Percentiles rank a stretch among this genome's conserved stretches.
phyloP scores from a whole-genome alignment of 192 early-diverging fungal species.

The Dissophora ornata region DNA sequence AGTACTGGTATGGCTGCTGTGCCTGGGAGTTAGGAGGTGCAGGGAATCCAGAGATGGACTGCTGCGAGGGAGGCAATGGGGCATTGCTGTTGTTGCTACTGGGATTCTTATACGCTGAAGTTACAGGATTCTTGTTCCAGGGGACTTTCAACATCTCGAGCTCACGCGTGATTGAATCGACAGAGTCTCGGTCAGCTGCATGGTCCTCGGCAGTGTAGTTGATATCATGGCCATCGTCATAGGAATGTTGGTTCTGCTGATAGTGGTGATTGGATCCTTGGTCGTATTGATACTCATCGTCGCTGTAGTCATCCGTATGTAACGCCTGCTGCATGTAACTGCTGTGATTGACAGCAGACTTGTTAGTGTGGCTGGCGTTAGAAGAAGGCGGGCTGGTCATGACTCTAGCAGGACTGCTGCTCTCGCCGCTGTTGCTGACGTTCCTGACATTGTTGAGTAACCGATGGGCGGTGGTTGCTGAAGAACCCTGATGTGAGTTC shows the following conservation, averaged over 20 bases:
- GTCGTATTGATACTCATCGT: slow-evolving; percentile 16
- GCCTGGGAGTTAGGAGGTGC: too few species aligned
- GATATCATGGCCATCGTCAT: background rate
- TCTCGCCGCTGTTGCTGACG: slow-evolving; percentile 2
- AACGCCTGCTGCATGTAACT: background rate
- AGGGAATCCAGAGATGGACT: background rate
- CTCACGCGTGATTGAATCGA: slow-evolving; percentile 50
- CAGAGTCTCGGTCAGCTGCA: slow-evolving; percentile 22
- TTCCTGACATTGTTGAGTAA: slow-evolving; percentile 16
- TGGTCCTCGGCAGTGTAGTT: background rate
- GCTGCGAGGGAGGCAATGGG: background rate
- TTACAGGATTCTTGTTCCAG: slow-evolving; percentile 29
- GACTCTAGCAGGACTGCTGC: background rate
- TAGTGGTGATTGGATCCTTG: slow-evolving; percentile 12
- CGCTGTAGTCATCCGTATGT: slow-evolving; percentile 17
- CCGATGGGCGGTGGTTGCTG: slow-evolving; percentile 8
- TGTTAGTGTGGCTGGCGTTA: background rate
- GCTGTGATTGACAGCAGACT: background rate
- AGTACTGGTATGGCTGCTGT: slow-evolving; percentile 25
- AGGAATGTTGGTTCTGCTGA: background rate
- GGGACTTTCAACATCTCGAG: slow-evolving; percentile 47
- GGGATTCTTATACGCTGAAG: too few species aligned
- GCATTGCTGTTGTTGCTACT: background rate
- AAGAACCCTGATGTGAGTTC: background rate
- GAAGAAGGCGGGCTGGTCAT: background rate